Evolutionary conservation across 495 filamentous ascomycete species (phyloP), one percentile per base, ranked within the genome.

Genomic region (Penicillium bovifimosum): DNA sequence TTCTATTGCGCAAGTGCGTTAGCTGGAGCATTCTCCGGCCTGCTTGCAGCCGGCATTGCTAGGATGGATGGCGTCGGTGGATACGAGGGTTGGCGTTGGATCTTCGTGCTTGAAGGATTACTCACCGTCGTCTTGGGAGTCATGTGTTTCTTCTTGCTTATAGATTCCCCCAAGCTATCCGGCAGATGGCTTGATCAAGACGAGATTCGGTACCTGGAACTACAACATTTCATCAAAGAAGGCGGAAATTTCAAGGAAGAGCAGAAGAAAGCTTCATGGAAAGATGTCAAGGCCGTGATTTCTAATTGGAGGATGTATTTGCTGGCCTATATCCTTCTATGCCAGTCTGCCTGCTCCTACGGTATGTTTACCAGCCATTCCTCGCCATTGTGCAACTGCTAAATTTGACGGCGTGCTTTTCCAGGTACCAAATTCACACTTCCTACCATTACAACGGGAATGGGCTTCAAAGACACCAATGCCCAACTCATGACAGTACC

Each of bases 21-120:
- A 18, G 81, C 84, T 4, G 83, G 83, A 26, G 85, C 83, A 1
- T 87, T 90, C 47, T 82, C 79, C 3, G 82, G 85, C 9, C 70
- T 90, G 7, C 66, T 90, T 0, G 86, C 87, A 5, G 86, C 76
- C 42, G 84, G 68, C 0, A 83, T 87, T 34, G 77, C 80, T n/a
- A 50, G 84, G 44, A 86, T 89, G 81, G 70, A 84, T 16, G 85
- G 84, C 2, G 59, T 84, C 3, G 80, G 69, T 1, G 79, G 80
- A 0, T 63, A 83, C 16, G 71, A 75, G 36, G 85, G 85, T 9
- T 88, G 86, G 86, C 73, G 81, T 9, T 88, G 86, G 86, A 88
- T 90, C 38, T 84, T 85, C 58, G 76, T 86, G 17, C 72, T 86
- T 4, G 83, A 85, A 41, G 77, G 83, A n/a, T 71, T 76, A 4